Evolutionary conservation across 1,284 basidiomycete species (phyloP), one percentile per base, ranked within the genome.

Genomic region (Chondrostereum purpureum): DNA sequence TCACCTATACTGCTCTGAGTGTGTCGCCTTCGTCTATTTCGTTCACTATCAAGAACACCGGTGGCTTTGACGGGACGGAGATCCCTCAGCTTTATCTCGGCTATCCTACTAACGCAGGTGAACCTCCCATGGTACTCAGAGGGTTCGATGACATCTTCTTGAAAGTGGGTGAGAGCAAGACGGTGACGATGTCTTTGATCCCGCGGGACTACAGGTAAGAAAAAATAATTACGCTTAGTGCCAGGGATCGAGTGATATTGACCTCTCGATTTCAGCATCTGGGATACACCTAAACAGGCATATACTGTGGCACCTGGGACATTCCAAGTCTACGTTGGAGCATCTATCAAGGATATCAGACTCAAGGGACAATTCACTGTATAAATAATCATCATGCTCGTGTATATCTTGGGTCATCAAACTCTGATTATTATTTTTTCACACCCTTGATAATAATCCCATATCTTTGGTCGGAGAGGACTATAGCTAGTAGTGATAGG

Each of bases 21-120:
- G 21, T 40, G 45, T 33, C 33, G 54, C 52, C 56, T 62, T 13
- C 61, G 59, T 52, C 47, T 17, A 58, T 63, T 8, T 50, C 52
- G 1, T 66, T 63, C 53, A 49, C 43, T 16, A 53, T 67, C 2
- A 51, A 53, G 44, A 67, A 67, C 49, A 58, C 55, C 5, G 65
- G 65, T 16, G 35, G 39, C 6, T 54, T 54, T 22, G 65, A 60
- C 6, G 58, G 58, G 11, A 35, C 12, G 27, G 21, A 47, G 66
- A 71, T 72, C 49, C 62, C 70, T 12, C 72, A 75, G 55, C 51
- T 75, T 21, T 74, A 73, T 57, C 45, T 73, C 31, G 61, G 67
- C 47, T 67, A 66, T 58, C 72, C 72, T 0, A 31, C 47, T 10
- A 54, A 56, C 12, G 61, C 66, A 2, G 62, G 57, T 24, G 67